These are phyloP conservation scores for Oenanthe sinensis DNA, from an alignment of 129 eudicot genomes.

Conservation along the genomic window DNA sequence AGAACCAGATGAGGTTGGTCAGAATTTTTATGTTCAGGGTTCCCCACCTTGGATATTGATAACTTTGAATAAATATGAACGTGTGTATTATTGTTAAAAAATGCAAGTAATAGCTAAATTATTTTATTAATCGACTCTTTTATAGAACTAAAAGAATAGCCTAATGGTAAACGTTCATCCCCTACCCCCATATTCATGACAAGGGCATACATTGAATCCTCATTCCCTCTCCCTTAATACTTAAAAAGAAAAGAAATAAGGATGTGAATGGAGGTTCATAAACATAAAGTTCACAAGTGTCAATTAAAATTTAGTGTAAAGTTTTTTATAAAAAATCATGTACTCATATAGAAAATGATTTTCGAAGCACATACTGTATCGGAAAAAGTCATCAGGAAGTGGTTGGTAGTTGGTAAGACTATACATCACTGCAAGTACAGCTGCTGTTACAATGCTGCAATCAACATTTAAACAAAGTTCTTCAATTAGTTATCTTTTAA, in stretches of 20 bases:
- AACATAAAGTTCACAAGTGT: not conserved
- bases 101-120: not conserved
- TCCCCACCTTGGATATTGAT: not conserved
- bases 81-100: not conserved
- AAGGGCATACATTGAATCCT: not conserved
- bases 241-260: not conserved
- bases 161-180: not conserved
- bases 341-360: not conserved
- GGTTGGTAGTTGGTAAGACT: constrained; percentile 65
- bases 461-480: constrained; percentile 10
- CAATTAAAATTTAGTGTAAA: not conserved
- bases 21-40: not conserved
- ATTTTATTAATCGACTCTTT: not conserved
- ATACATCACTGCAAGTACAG: constrained; percentile 65
- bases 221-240: not conserved
- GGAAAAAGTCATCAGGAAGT: constrained; percentile 72
- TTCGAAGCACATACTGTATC: constrained; percentile 51
- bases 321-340: not conserved
- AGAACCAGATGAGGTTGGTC: not conserved
- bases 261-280: not conserved
- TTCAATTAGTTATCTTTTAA: not conserved
- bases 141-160: not conserved
- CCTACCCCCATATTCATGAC: not conserved
- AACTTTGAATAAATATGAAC: not conserved
- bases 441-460: constrained; percentile 73